phyloP scores from a whole-genome alignment of 2,329 filamentous ascomycete species.

The Venturiaceae sp. region DNA sequence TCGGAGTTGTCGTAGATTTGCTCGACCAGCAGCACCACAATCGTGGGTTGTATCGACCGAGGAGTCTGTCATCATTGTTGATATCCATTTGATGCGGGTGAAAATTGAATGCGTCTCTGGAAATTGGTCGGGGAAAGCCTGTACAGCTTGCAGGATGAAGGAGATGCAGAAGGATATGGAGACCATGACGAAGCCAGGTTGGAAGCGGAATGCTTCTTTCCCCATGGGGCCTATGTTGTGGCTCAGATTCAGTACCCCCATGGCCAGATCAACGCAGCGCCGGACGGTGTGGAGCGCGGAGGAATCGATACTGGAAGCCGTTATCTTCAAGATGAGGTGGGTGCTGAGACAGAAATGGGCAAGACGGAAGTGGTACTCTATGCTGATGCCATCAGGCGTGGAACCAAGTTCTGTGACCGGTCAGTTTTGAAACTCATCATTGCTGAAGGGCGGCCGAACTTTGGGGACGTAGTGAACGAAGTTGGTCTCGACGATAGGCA shows the following conservation, averaged over 20 bases:
- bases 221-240: neutral
- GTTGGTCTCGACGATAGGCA: neutral
- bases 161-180: neutral
- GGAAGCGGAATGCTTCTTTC: neutral
- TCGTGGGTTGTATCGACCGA: neutral
- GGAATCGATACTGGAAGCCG: neutral
- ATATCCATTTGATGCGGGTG: neutral
- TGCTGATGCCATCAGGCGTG: neutral
- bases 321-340: neutral
- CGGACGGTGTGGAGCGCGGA: neutral
- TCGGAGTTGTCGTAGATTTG: neutral
- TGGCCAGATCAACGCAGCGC: neutral
- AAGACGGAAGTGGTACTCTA: neutral
- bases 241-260: neutral
- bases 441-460: neutral
- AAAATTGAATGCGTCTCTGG: neutral
- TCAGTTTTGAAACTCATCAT: neutral
- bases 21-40: neutral
- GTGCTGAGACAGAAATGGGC: neutral
- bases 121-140: neutral
- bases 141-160: neutral
- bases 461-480: neutral
- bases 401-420: neutral
- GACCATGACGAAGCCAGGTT: neutral
- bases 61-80: neutral